These are phyloP conservation scores for Poteriospumella lacustris DNA, from an alignment of 108 stramenopile species.

Conservation along the genomic window DNA sequence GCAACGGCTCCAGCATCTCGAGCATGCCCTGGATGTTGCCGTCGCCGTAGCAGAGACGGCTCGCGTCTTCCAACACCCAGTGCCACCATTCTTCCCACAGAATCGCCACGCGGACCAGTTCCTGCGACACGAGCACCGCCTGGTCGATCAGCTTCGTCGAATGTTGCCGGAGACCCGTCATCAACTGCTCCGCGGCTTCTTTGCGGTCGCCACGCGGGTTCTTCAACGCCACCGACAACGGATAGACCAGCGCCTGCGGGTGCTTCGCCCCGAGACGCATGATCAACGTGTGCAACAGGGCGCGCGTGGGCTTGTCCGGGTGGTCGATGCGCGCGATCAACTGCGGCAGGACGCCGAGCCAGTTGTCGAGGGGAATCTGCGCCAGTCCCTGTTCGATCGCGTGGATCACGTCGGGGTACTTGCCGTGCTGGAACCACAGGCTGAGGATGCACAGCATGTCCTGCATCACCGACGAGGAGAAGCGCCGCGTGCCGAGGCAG, in stretches of 20 bases:
- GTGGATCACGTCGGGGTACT: conserved; percentile 41
- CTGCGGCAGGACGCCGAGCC: conserved; percentile 96
- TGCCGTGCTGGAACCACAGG: conserved; percentile 89
- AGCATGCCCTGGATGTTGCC: conserved; percentile 88
- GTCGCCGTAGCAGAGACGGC: conserved; percentile 78
- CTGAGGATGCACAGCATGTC: conserved; percentile 91
- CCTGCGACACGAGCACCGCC: conserved; percentile 82
- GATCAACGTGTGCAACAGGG: conserved; percentile 78
- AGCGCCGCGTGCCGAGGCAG: conserved; percentile 75
- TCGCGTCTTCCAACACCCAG: conserved; percentile 90
- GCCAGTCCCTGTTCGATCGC: conserved; percentile 67
- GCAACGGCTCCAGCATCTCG: conserved; percentile 71
- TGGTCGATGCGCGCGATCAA: conserved; percentile 95
- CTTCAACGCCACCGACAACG: conserved; percentile 83
- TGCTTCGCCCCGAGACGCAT: conserved; percentile 76
- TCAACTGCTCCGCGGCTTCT: conserved; percentile 76
- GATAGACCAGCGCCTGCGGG: conserved; percentile 94
- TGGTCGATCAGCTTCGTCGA: conserved; percentile 76
- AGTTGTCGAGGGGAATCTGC: conserved; percentile 75
- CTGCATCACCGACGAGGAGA: conserved; percentile 88
- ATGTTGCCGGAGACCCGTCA: conserved; percentile 75
- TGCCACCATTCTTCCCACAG: conserved; percentile 98
- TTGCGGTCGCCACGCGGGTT: conserved; percentile 77
- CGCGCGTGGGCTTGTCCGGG: conserved; percentile 61
- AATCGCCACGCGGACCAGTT: conserved; percentile 97